Base-by-base conservation (phyloP, 2,329 filamentous ascomycete genomes). In the Talaromyces sp. region DNA sequence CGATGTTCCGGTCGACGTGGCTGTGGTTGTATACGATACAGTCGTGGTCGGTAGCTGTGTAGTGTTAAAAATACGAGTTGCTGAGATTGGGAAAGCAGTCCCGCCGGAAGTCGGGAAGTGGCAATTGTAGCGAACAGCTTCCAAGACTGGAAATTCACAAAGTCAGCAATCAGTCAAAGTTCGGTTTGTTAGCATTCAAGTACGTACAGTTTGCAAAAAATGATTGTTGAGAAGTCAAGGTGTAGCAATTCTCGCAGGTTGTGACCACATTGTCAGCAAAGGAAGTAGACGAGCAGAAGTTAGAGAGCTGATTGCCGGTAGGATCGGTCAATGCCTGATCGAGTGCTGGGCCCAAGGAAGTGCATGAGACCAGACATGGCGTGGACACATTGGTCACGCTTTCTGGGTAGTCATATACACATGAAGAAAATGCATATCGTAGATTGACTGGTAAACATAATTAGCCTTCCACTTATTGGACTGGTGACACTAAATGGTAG, bases 51-150 rank as follows among this genome's bases (percentile, higher is more conserved):
- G 75, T 48, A 80, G 75, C 6, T 74, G 66, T 9, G 73, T 71
- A 52, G 74, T 67, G 48, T 72, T 75, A 69, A 81, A 81, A 55
- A 81, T 80, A 40, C 73, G 67, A 5, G 70, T 66, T 12, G 77
- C 72, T 37, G 71, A 68, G 60, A 80, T 76, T 52, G 74, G 71
- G 66, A 81, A 81, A 18, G 73, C 48, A 6, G 66, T 61, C n/a
- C 74, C 75, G 1, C 69, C 64, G 14, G 68, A 64, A 1, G 77
- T 76, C 44, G 69, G 70, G 65, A 76, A 77, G 58, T 77, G 73
- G 66, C 79, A 81, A 60, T 77, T 76, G 64, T 80, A 77, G 25
- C 79, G 77, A 44, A 80, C 69, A 21, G 78, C 72, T 72, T 81
- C 78, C 39, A 81, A 67, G 66, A 80, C 79, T 81, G 58, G 40